Evolutionary conservation across 768 basidiomycete genomes (phyloP), one percentile per base, ranked within the genome.

Genomic region (Naganishia kalamii): DNA sequence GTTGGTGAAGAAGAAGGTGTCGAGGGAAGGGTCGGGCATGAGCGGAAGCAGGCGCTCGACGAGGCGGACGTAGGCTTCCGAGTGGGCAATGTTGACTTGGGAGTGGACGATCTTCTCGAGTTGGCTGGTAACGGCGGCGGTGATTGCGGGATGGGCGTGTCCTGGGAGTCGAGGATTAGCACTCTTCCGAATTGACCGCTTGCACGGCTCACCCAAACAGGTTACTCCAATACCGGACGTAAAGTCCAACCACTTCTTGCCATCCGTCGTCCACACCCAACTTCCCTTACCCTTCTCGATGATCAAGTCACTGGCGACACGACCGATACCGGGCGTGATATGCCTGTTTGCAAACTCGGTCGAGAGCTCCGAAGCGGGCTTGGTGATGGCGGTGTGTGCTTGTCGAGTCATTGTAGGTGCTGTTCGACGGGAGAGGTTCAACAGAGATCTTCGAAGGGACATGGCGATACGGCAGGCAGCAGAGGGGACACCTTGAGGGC

Each of bases 1-100:
- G 81, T 90, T 97, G 88, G 89, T 90, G 79, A 96, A 90, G 84
- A 92, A 96, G 83, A 97, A 97, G 27, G 90, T 90, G 76, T 94
- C 88, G 33, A 98, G 83, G 0, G 91, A 92, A 0, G 86, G 83
- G 79, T 93, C 80, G 1, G 93, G 93, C 92, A 98, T 92, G 65
- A 88, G 80, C 0, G 92, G 89, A 13, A 94, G 79, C 7, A 97
- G 83, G 62, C 84, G 84, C 76, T 94, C 84, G 72, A 97, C 88
- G 71, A 97, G 88, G 54, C 85, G 82, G 21, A 96, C 83, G 78
- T 94, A 92, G 0, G 92, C 90, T 68, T 83, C 85, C 71, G 90
- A 86, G 81, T 90, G 88, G 5, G 87, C 88, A 71, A 96, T 90
- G 80, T 88, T 89, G 78, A 89, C 65, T 68, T 74, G 77, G 32